Conservation (phyloP, 2,329 filamentous ascomycete species). For the Fusarium sp. region DNA sequence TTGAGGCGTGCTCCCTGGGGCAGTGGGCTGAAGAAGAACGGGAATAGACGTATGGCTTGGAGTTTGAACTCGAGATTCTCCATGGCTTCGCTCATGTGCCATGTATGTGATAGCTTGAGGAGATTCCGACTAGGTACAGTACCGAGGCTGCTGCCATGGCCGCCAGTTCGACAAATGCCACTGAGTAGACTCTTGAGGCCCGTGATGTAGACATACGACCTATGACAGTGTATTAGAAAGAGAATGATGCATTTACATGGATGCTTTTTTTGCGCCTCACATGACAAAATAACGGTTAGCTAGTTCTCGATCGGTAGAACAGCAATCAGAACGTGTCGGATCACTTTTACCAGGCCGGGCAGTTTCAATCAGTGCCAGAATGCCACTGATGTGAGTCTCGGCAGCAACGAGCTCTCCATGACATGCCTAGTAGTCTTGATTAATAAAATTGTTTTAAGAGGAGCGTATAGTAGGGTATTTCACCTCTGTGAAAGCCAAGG, state of each 20-base stretch:
- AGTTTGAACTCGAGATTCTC: background rate
- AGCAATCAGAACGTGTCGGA: background rate
- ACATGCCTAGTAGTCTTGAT: background rate
- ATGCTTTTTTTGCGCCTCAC: rapidly evolving
- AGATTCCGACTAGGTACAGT: background rate
- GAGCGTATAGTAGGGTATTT: rapidly evolving
- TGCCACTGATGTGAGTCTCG: slow-evolving; percentile 6
- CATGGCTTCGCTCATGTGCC: slow-evolving; percentile 1
- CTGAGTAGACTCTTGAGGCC: slow-evolving; percentile 12
- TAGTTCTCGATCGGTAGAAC: background rate
- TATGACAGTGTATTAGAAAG: rapidly evolving
- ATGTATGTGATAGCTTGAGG: slow-evolving; percentile 1
- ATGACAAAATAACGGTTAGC: slow-evolving; percentile 6
- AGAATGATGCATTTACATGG: rapidly evolving
- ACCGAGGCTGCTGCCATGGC: background rate
- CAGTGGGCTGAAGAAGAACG: slow-evolving; percentile 3
- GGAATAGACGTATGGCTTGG: slow-evolving; percentile 1
- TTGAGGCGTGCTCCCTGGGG: background rate
- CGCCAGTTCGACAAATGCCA: background rate
- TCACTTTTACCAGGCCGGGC: background rate
- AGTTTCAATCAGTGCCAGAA: slow-evolving; percentile 11
- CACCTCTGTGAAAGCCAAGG: slow-evolving; percentile 13
- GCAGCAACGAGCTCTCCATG: slow-evolving; percentile 1
- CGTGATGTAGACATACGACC: background rate
- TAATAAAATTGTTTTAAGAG: rapidly evolving